Evolutionary conservation across 164 flowering plant species (phyloP).

Genomic region (Litsea cubeba): DNA sequence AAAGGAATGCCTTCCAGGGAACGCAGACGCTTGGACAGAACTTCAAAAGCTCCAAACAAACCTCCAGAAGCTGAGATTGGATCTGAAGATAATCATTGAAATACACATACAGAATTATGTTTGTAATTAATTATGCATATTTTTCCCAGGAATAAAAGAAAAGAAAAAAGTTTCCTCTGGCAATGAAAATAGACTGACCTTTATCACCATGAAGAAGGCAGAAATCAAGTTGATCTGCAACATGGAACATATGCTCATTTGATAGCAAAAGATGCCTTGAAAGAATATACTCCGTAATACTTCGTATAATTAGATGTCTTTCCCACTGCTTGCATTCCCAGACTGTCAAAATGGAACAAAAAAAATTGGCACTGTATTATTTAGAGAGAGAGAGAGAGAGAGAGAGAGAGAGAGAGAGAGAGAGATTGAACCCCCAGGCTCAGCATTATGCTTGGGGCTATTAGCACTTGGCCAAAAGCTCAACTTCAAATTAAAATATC

Average conservation of each 20-base stretch:
- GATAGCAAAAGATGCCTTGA: constrained; percentile 63
- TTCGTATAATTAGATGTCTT: constrained; percentile 69
- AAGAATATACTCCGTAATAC: constrained; percentile 62
- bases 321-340: constrained; percentile 80
- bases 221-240: constrained; percentile 86
- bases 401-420: too few relatives aligned
- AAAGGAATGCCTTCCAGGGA: constrained; percentile 69
- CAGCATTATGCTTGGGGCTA: neutral
- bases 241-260: constrained; percentile 39
- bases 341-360: constrained; percentile 31
- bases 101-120: neutral
- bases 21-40: constrained; percentile 64
- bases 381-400: too few relatives aligned
- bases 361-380: neutral
- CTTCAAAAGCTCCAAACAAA: constrained; percentile 61
- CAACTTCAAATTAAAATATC: neutral
- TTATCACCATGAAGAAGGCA: constrained; percentile 49
- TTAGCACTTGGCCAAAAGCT: constrained; percentile 5
- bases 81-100: constrained; percentile 39
- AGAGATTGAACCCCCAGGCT: neutral
- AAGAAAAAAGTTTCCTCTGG: neutral
- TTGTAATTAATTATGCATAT: too few relatives aligned
- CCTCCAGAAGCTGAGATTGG: constrained; percentile 55
- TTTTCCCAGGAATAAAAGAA: too few relatives aligned
- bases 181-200: constrained; percentile 32